A percentile compares a stretch with the other conserved stretches of the same genome.
phyloP scores from a whole-genome alignment of 148 eudicot species.

The Oxyria digyna region DNA sequence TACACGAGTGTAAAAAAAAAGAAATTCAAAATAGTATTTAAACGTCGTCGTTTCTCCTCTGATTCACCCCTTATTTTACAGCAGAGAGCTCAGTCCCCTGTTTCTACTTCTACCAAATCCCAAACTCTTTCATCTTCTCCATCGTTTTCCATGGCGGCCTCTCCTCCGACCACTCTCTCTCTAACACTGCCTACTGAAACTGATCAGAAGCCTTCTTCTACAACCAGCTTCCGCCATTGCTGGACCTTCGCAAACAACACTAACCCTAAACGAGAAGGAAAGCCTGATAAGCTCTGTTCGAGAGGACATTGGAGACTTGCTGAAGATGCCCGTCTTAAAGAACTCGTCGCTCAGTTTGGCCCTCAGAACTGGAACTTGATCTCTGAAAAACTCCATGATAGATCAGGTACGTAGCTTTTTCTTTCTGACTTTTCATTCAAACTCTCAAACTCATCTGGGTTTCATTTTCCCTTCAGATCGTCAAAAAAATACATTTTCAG shows the following conservation, averaged over 20 bases:
- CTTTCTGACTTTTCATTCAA: not conserved
- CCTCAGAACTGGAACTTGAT: conserved; percentile 78
- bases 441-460: not conserved
- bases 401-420: conserved; percentile 54
- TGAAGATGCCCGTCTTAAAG: conserved; percentile 59
- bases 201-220: not conserved
- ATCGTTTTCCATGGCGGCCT: not conserved
- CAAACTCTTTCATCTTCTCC: not conserved
- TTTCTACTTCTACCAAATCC: not conserved
- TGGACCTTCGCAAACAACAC: not conserved
- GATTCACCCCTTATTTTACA: not conserved
- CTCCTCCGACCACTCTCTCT: not conserved
- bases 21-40: not conserved
- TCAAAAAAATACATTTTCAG: no score
- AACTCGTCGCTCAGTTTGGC: conserved; percentile 46
- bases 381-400: conserved; percentile 44
- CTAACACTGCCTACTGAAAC: not conserved
- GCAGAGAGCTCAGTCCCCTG: not conserved
- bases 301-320: conserved; percentile 75
- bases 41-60: not conserved
- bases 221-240: not conserved
- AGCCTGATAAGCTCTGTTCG: conserved; percentile 25
- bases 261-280: not conserved
- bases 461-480: not conserved
- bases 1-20: not conserved